These are phyloP conservation scores for Hyaloraphidium curvatum DNA, from an alignment of 192 early-diverging fungal genomes.

Conservation along the genomic window DNA sequence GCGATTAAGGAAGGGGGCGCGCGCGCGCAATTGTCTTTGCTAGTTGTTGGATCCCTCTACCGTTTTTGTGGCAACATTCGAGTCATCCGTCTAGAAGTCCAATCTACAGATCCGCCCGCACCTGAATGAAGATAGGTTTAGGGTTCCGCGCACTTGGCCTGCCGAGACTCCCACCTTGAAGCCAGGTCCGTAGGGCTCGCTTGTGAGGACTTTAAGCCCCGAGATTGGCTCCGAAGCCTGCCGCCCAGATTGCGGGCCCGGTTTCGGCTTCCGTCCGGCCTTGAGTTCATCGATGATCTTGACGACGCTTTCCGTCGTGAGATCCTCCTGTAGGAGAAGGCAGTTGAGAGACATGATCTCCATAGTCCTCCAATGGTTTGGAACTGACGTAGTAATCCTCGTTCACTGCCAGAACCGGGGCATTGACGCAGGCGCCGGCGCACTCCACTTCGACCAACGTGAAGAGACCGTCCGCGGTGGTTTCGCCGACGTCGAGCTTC, in stretches of 20 bases:
- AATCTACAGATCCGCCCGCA: no score
- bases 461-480: constrained; percentile 80
- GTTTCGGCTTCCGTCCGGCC: constrained; percentile 50
- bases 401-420: constrained; percentile 92
- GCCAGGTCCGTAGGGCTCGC: constrained; percentile 79
- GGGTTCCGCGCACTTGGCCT: no score
- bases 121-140: no score
- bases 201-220: constrained; percentile 62
- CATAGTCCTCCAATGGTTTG: background rate
- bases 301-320: constrained; percentile 74
- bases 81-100: no score
- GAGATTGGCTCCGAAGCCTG: constrained; percentile 72
- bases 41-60: no score
- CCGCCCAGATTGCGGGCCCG: constrained; percentile 71
- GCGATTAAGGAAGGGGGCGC: no score
- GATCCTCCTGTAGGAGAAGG: constrained; percentile 53
- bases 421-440: constrained; percentile 95
- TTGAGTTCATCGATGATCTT: constrained; percentile 75
- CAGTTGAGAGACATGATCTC: background rate
- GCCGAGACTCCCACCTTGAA: no score
- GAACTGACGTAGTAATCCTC: constrained; percentile 81
- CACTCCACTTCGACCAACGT: constrained; percentile 99
- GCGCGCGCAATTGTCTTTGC: no score
- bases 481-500: constrained; percentile 84
- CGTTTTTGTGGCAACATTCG: no score